These are phyloP conservation scores for Ascochyta lentis DNA, from an alignment of 2,329 filamentous ascomycete genomes.

Conservation along the genomic window DNA sequence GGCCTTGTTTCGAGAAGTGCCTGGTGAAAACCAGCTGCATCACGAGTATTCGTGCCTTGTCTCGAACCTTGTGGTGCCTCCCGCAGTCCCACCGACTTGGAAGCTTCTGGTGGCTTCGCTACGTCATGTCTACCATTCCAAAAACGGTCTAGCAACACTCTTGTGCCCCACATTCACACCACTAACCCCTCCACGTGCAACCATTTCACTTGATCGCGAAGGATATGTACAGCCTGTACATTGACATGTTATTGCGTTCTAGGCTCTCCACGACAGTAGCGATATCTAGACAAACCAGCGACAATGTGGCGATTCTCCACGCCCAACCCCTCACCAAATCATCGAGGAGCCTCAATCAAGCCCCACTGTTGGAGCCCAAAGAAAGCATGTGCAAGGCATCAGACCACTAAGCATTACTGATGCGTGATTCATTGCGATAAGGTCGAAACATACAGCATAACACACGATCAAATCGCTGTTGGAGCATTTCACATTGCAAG, in stretches of 20 bases:
- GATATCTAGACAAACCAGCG: not conserved
- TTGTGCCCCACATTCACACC: not conserved
- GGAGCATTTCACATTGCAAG: not conserved
- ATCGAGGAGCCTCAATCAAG: not conserved
- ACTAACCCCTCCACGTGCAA: not conserved
- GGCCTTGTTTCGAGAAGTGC: conserved; percentile 18
- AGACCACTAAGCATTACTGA: not conserved
- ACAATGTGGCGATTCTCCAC: not conserved
- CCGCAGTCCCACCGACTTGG: conserved; percentile 23
- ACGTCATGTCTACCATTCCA: conserved; percentile 11
- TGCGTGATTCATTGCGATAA: not conserved
- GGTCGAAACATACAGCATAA: not conserved
- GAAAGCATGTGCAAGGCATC: not conserved
- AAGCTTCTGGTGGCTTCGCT: conserved; percentile 34
- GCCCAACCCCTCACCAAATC: conserved; percentile 2
- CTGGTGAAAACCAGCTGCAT: conserved; percentile 33
- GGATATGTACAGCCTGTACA: not conserved
- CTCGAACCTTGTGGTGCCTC: conserved; percentile 25
- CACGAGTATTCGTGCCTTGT: conserved; percentile 31
- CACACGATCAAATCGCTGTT: not conserved
- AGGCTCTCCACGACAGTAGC: not conserved
- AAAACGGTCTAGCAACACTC: not conserved
- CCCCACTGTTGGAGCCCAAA: conserved; percentile 3
- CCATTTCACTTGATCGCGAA: not conserved
- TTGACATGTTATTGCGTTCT: not conserved